Evolutionary conservation across 495 filamentous ascomycete genomes (phyloP).

Genomic region (Aspergillus incahuasiensis): DNA sequence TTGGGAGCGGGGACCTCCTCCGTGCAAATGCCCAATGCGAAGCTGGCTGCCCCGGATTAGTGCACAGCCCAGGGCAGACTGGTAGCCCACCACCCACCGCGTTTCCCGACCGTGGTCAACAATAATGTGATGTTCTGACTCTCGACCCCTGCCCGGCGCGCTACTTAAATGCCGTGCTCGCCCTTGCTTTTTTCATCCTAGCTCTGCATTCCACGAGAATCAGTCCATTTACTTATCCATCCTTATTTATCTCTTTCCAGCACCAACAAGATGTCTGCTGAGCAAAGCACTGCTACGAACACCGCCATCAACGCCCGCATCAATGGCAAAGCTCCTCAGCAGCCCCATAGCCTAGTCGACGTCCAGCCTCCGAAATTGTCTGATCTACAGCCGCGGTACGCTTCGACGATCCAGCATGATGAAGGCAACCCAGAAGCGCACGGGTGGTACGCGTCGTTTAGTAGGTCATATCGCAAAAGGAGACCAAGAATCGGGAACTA

Average conservation of each 20-base stretch:
- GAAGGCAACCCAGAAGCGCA: constrained; percentile 62
- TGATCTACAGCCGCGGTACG: constrained; percentile 89
- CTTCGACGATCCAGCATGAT: constrained; percentile 64
- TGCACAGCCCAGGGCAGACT: constrained; percentile 3
- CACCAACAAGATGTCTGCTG: constrained; percentile 24
- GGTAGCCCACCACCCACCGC: neutral
- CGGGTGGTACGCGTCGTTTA: constrained; percentile 90
- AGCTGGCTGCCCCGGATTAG: constrained; percentile 1
- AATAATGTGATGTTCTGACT: neutral
- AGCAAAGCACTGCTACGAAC: constrained; percentile 12
- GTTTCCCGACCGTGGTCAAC: neutral
- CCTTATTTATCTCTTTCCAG: neutral
- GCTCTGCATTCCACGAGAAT: neutral
- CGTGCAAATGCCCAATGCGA: neutral
- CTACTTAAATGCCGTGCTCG: constrained; percentile 2
- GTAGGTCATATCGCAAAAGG: constrained; percentile 44
- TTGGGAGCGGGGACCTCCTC: neutral
- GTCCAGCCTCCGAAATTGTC: constrained; percentile 77
- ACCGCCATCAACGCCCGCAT: constrained; percentile 21
- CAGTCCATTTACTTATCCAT: too few relatives aligned
- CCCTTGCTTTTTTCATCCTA: constrained; percentile 7
- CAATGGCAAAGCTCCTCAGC: constrained; percentile 41
- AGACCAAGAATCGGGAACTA: neutral
- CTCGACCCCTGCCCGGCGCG: neutral
- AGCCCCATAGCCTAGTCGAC: constrained; percentile 49